A percentile compares a stretch with the other conserved stretches of the same genome.
Evolutionary conservation across 2,329 filamentous ascomycete genomes (phyloP).

Genomic region (Aspergillus vadensis): DNA sequence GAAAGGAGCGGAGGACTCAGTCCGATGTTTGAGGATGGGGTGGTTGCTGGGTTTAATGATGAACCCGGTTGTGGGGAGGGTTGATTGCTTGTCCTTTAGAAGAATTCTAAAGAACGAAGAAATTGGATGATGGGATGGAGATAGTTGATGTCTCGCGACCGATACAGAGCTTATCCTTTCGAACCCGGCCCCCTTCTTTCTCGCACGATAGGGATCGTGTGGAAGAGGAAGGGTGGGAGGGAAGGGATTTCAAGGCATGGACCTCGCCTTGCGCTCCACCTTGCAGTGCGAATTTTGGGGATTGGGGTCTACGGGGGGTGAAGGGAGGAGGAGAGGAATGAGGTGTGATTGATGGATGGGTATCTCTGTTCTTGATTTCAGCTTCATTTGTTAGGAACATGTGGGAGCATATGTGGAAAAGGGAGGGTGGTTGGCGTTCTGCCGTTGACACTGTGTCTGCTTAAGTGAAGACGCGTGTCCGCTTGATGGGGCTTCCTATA

Average conservation of each 20-base stretch:
- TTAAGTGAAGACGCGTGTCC: slow-evolving; percentile 39
- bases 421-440: background rate
- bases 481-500: slow-evolving; percentile 41
- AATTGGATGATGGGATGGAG: slow-evolving; percentile 11
- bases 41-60: background rate
- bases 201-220: background rate
- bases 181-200: background rate
- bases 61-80: background rate
- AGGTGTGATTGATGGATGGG: slow-evolving; percentile 20
- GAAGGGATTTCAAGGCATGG: slow-evolving; percentile 52
- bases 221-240: slow-evolving; percentile 3
- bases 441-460: background rate
- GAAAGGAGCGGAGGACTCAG: slow-evolving; percentile 1
- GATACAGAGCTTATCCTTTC: slow-evolving; percentile 54
- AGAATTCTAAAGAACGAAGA: slow-evolving; percentile 6
- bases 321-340: slow-evolving; percentile 6
- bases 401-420: background rate
- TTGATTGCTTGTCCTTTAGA: background rate
- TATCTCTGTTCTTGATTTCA: slow-evolving; percentile 29
- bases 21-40: background rate
- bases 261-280: slow-evolving; percentile 57
- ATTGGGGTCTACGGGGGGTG: background rate
- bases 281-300: slow-evolving; percentile 48
- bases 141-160: slow-evolving; percentile 52
- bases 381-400: slow-evolving; percentile 5